Base-by-base conservation (phyloP, 1,284 basidiomycete species). In the Rhodotorula glutinis region DNA sequence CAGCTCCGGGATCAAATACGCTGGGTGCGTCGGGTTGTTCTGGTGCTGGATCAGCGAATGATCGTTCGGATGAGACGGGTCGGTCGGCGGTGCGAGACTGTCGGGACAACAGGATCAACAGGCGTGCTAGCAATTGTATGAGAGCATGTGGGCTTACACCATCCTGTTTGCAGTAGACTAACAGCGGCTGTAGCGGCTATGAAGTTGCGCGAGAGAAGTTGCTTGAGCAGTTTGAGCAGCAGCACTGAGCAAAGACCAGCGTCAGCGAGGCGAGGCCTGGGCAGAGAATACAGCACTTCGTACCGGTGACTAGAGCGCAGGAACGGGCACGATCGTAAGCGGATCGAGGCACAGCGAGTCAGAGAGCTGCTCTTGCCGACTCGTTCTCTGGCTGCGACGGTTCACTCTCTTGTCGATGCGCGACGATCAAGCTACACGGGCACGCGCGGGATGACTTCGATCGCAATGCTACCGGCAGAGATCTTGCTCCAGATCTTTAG, bases 1-100 rank as follows among this genome's bases (percentile, higher is more conserved):
- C 23, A 71, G 64, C 75, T 88, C 87, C 53, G 87, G 87, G 60
- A 91, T 91, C 70, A 91, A 82, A 77, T 90, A 90, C 25, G 90
- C 90, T 30, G 90, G 90, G 87, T 91, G 76, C 9, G 30, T 30
- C 27, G 29, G 44, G 25, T 62, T 65, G 43, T 47, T 60, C 16
- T 60, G 21, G 44, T 57, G 41, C 11, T 63, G 44, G 58, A 73
- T 49, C 27, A 73, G 59, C 21, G 65, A 53, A 63, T 73, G 72
- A 54, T 73, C 61, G 65, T 73, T 73, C 46, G 44, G 38, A 27
- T 51, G 46, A 13, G 49, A 47, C 9, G 66, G 55, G 54, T 61
- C 66, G 46, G 59, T 56, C 5, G 66, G 66, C 17, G 66, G 66
- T 0, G 62, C 60, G 29, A 68, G 62, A 57, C 66, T 68, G 52